A percentile compares a stretch with the other conserved stretches of the same genome.
These are phyloP conservation scores for Zoysia japonica DNA, from an alignment of 176 grass and related monocot genomes.

Conservation along the genomic window DNA sequence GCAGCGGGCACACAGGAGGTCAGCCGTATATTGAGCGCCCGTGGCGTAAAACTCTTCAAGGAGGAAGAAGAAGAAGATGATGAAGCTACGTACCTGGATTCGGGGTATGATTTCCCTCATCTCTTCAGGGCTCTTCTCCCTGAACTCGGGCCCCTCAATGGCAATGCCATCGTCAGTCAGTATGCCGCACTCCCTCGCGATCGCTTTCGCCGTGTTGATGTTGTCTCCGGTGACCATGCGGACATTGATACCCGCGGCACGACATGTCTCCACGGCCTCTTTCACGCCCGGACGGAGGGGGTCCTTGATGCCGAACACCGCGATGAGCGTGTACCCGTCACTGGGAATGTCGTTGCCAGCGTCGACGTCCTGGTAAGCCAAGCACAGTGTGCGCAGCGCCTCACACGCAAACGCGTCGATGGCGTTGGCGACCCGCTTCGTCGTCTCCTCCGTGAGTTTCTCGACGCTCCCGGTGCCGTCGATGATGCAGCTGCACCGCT, in stretches of 20 bases:
- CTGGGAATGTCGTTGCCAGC: conserved; percentile 51
- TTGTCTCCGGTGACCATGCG: conserved; percentile 98
- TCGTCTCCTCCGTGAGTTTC: conserved; percentile 49
- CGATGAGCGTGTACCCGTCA: conserved; percentile 76
- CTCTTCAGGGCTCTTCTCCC: conserved; percentile 67
- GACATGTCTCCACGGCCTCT: conserved; percentile 78
- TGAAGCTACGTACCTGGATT: conserved; percentile 55
- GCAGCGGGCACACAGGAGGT: neutral
- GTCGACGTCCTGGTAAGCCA: conserved; percentile 81
- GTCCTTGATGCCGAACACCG: conserved; percentile 95
- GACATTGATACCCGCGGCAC: conserved; percentile 75
- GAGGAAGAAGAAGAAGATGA: neutral
- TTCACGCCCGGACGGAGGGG: conserved; percentile 77
- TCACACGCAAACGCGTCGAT: conserved; percentile 80
- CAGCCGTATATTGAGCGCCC: neutral
- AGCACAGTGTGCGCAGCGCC: conserved; percentile 87
- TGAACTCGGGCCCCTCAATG: conserved; percentile 83
- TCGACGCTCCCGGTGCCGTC: conserved; percentile 53
- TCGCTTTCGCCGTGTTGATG: conserved; percentile 92
- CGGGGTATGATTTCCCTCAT: conserved; percentile 88
- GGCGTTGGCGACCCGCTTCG: conserved; percentile 50
- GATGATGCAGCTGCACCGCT: conserved; percentile 58
- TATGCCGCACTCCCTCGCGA: conserved; percentile 91
- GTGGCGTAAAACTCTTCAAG: neutral
- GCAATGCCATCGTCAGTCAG: conserved; percentile 79